Evolutionary conservation across 768 basidiomycete genomes (phyloP), one percentile per base, ranked within the genome.

Genomic region (Wakefieldia striispora): DNA sequence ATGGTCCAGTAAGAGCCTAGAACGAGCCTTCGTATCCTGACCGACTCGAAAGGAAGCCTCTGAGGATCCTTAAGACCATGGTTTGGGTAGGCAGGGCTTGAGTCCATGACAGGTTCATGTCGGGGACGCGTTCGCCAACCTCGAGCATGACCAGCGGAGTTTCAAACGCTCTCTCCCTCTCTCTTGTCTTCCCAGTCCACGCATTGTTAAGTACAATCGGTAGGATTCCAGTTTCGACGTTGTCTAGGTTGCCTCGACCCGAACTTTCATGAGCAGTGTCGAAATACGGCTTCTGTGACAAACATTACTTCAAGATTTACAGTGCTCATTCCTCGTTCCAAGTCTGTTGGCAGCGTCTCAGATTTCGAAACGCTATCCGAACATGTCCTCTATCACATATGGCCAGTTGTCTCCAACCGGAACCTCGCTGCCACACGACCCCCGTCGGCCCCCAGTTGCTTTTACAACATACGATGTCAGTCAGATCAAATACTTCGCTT

Each of bases 1-100:
- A 92, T 69, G 21, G 78, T 47, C 82, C 93, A 93, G 67, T 95
- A 97, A 1, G 88, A 79, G 4, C 74, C 66, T 50, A 95, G 75
- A 54, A 93, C 84, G 21, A 70, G 69, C 55, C 84, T 72, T 26
- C 87, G 76, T 37, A 75, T 72, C 43, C 50, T 57, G 42, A 70
- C 64, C 13, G 71, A 69, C 64, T 88, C 82, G 56, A 77, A 83
- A 59, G 73, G 72, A 20, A 84, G 67, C 14, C 63, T 72, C 39
- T 75, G 70, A 14, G 82, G 82, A 52, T 83, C 77, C 47, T 62
- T 61, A 51, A 68, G 62, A 23, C 57, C 55, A 47, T 62, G 57
- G 45, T 39, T 54, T 33, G 50, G 36, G 48, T 48, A 44, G 43
- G 62, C 27, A 24, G 51, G 37, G 33, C n/a, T 27, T 1, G 45